Base-by-base conservation (phyloP, 352 stramenopile species). In the Globisporangium nodosum region DNA sequence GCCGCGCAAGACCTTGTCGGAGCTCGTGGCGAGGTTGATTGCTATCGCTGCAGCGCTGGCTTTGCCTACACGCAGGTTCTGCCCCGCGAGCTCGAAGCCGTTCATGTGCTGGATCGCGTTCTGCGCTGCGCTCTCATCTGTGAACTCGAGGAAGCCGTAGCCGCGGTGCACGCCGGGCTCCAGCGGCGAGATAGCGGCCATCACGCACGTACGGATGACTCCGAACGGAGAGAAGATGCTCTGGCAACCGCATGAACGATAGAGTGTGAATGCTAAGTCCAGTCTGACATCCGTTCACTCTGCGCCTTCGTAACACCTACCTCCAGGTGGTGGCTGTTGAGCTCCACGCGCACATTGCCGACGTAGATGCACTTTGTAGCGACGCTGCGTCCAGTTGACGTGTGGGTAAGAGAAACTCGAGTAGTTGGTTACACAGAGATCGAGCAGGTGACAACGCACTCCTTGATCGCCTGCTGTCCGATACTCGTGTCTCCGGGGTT, bases 71-170 rank as follows among this genome's bases (percentile, higher is more conserved):
- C 88, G 85, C 13, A 92, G 80, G 20, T 81, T 67, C 49, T 90
- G 78, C 12, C 82, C 82, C 37, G 82, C 82, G 18, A 92, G 58
- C 31, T 92, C 82, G 55, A 92, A 92, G 27, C 76, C 78, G 58
- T 92, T 82, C 82, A 92, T 92, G 54, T 92, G 82, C 65, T 92
- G 79, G 46, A 92, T 90, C 16, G 82, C 82, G 60, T 72, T 92
- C 52, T 49, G 46, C 13, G 82, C 82, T 15, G 66, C 85, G 13
- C 50, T 69, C 45, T 89, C 80, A 43, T 90, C 74, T 0, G 73
- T 54, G 58, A 90, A 92, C 56, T 88, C 74, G 51, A 92, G 70
- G 45, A 92, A 92, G 2, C 82, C 82, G 52, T 87, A 92, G 5
- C 81, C 82, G 7, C 82, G 79, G 66, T 92, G 82, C 66, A 76